Evolutionary conservation across 2,329 filamentous ascomycete species (phyloP), one percentile per base, ranked within the genome.

Genomic region (Hortaea sp.): DNA sequence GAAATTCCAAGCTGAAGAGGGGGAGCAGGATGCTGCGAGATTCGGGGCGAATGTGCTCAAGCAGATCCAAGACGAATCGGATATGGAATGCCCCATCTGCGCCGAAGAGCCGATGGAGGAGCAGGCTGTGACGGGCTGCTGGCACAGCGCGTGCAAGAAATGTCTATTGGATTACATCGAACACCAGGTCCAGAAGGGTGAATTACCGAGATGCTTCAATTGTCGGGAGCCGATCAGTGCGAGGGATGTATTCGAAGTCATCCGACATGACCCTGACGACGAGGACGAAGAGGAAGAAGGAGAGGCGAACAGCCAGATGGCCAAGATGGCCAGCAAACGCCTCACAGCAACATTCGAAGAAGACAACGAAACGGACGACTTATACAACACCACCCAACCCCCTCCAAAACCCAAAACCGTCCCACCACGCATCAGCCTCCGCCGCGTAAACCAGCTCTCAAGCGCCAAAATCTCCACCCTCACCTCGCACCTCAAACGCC

Each of bases 121-220:
- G 45, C 90, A 94, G 61, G 84, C 85, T 0, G 92, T 98, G 1
- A 97, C 92, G 0, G 87, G 88, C 0, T 98, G 92, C 67, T 98
- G 92, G 88, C 92, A 98, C 65, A 94, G 87, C 31, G 89, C 92
- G 1, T 98, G 92, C 70, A 95, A 92, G 66, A 84, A 86, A 51
- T 98, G 92, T 58, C 70, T 97, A n/a, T 70, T 94, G 1, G 82
- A 88, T 56, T 95, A 88, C 57, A 94, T 98, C 59, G 81, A 85
- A 52, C 88, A 95, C 59, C 85, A 95, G 63, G 83, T 76, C 4
- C 82, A 87, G 54, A 87, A 84, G 48, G 81, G 82, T 39, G 77
- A 86, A 42, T 65, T 84, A 0, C 84, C 92, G 1, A 79, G 83
- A 7, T 98, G 92, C 66, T 94, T 95, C 69, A 90, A 85, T 54